Evolutionary conservation across 2,329 filamentous ascomycete species (phyloP).

Genomic region (Furcasterigmium furcatum): DNA sequence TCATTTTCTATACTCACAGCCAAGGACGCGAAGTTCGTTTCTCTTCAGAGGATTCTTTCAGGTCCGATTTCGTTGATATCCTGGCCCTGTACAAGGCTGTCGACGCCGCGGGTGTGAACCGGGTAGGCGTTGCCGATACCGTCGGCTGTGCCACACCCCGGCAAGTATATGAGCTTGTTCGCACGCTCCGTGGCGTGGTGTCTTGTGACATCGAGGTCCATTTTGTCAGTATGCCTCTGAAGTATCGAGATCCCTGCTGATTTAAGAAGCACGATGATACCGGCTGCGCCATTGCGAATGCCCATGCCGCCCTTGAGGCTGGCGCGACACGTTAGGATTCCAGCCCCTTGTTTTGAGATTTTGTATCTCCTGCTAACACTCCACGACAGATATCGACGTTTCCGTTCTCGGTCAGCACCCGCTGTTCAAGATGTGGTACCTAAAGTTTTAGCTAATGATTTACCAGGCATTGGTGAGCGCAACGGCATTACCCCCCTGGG

Average conservation of each 20-base stretch:
- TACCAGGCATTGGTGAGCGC: background rate
- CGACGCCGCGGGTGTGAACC: conserved; percentile 77
- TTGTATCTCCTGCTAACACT: no score
- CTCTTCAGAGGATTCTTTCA: conserved; percentile 80
- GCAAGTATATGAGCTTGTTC: conserved; percentile 85
- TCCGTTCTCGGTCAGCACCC: conserved; percentile 67
- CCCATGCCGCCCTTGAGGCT: conserved; percentile 81
- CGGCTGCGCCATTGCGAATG: conserved; percentile 85
- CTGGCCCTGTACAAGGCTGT: conserved; percentile 80
- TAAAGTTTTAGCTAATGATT: no score
- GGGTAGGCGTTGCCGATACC: conserved; percentile 90
- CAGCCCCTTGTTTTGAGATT: no score
- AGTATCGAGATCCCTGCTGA: no score
- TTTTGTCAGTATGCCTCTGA: no score
- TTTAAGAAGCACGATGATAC: conserved; percentile 97
- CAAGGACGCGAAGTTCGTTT: conserved; percentile 31
- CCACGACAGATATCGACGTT: conserved; percentile 79
- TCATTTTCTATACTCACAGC: no score
- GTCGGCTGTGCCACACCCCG: conserved; percentile 80
- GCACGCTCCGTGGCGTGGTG: conserved; percentile 78
- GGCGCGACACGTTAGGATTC: conserved; percentile 83
- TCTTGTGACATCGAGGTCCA: no score
- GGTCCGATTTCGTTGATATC: conserved; percentile 77
- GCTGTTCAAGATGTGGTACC: no score
- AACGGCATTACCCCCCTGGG: conserved; percentile 68